Conservation (phyloP, 495 filamentous ascomycete species). For the Daldinia childiae region DNA sequence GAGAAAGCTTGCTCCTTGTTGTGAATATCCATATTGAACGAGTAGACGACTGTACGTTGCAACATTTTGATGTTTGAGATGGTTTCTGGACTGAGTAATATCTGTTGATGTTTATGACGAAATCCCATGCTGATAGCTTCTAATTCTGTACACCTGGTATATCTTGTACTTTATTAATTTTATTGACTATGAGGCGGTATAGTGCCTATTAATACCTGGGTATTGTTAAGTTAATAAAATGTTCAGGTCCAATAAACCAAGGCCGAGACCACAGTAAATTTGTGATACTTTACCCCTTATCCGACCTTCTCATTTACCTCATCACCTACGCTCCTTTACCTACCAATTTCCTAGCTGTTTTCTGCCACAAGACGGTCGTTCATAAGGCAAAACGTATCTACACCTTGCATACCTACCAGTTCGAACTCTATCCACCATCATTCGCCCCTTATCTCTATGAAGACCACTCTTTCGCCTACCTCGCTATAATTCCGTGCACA, state of each 20-base stretch:
- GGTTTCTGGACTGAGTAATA: neutral
- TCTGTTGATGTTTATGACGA: neutral
- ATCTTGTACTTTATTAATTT: neutral
- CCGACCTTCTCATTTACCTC: neutral
- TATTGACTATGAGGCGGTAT: neutral
- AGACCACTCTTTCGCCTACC: neutral
- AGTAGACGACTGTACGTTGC: neutral
- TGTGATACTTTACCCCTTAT: neutral
- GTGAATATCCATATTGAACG: neutral
- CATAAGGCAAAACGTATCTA: no score
- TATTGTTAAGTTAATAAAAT: neutral
- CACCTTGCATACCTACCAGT: no score
- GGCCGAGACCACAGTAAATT: neutral
- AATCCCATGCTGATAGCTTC: neutral
- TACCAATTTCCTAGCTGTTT: no score
- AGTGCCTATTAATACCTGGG: neutral
- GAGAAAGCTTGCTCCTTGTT: constrained; percentile 9
- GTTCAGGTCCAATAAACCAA: neutral
- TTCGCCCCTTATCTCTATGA: neutral
- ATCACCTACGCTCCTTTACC: neutral
- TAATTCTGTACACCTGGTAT: neutral
- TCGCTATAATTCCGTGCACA: constrained; percentile 11
- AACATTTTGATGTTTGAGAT: neutral
- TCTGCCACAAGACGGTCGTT: no score
- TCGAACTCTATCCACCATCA: no score